These are phyloP conservation scores for Bryum argenteum DNA, from an alignment of 225 moss, liverwort and hornwort species.

Conservation along the genomic window DNA sequence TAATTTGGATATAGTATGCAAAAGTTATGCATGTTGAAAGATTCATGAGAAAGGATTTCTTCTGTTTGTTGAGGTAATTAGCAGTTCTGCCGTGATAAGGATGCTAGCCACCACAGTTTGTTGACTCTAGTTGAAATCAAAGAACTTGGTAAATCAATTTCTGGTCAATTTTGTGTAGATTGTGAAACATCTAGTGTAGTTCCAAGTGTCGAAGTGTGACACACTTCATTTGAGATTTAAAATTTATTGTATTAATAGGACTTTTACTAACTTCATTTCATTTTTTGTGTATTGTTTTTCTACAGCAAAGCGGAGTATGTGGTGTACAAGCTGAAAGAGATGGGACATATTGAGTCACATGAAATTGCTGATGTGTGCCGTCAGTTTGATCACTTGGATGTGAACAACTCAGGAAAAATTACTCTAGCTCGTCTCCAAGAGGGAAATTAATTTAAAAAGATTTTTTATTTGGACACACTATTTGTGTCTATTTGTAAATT, in stretches of 20 bases:
- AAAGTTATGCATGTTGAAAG: neutral
- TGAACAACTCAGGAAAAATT: conserved; percentile 61
- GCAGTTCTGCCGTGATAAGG: too few species aligned
- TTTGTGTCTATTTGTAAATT: too few species aligned
- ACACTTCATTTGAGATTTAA: too few species aligned
- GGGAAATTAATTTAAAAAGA: conserved; percentile 39
- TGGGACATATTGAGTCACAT: conserved; percentile 50
- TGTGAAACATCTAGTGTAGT: too few species aligned
- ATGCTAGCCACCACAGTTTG: too few species aligned
- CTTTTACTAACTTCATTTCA: neutral
- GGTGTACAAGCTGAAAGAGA: conserved; percentile 80
- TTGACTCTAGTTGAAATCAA: too few species aligned
- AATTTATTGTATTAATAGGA: neutral
- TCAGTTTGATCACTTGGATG: conserved; percentile 73
- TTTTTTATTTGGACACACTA: too few species aligned
- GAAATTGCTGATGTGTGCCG: conserved; percentile 60
- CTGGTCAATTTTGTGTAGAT: too few species aligned
- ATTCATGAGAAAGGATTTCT: too few species aligned
- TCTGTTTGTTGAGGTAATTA: too few species aligned
- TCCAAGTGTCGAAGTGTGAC: too few species aligned
- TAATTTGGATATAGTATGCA: neutral
- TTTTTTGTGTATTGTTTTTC: conserved; percentile 13
- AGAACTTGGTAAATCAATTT: too few species aligned
- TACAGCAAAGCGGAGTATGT: conserved; percentile 82
- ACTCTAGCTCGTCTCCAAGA: conserved; percentile 70